phyloP scores from a whole-genome alignment of 345 rosid species.

The Capsella bursapastoris region DNA sequence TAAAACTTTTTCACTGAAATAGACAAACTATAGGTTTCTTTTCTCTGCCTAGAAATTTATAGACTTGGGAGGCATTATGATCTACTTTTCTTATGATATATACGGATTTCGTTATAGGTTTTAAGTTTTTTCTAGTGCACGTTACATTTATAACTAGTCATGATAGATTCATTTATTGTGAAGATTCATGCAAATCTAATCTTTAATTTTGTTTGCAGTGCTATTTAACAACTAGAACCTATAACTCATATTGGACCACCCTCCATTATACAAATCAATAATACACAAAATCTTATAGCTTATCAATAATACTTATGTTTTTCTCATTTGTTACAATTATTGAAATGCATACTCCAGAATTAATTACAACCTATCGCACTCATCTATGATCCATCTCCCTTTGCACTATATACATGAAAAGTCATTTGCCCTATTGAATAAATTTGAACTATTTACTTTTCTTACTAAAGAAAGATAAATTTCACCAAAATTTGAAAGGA shows the following conservation, averaged over 20 bases:
- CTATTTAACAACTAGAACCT: slow-evolving; percentile 29
- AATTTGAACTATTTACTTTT: neutral
- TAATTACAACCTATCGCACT: neutral
- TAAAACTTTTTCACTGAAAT: neutral
- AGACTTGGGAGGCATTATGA: slow-evolving; percentile 14
- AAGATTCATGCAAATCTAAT: slow-evolving; percentile 41
- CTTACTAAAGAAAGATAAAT: neutral
- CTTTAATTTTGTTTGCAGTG: slow-evolving; percentile 28
- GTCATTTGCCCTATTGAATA: neutral
- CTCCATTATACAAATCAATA: slow-evolving; percentile 3
- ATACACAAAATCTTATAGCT: slow-evolving; percentile 4
- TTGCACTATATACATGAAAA: neutral
- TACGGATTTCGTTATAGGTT: slow-evolving; percentile 7
- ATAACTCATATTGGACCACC: slow-evolving; percentile 28
- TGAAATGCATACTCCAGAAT: neutral
- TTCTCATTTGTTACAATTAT: neutral
- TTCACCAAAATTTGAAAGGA: neutral
- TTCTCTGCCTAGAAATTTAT: slow-evolving; percentile 4
- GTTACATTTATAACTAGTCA: neutral
- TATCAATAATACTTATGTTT: neutral
- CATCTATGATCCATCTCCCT: neutral
- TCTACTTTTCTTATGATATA: slow-evolving; percentile 14
- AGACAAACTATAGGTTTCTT: slow-evolving; percentile 4
- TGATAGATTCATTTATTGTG: slow-evolving; percentile 29
- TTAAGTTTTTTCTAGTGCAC: neutral